These are phyloP conservation scores for Zea luxurians DNA, from an alignment of 176 grass and related monocot genomes.

Conservation along the genomic window DNA sequence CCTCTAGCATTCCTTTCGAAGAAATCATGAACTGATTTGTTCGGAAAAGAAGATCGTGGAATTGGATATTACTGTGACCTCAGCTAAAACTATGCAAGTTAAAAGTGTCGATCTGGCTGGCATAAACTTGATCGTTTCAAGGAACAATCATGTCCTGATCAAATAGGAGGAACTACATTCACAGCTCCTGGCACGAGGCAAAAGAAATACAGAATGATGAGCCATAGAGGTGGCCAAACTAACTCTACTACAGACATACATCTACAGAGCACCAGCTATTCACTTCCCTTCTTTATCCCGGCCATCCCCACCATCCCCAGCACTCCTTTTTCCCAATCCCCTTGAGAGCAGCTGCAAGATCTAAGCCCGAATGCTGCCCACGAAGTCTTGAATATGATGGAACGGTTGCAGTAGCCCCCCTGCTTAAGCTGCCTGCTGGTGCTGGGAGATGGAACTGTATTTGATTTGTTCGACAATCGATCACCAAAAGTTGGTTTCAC, in stretches of 20 bases:
- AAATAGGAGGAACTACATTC: background rate
- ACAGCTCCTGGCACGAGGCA: background rate
- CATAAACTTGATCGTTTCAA: background rate
- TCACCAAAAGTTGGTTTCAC: constrained; percentile 43
- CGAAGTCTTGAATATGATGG: constrained; percentile 53
- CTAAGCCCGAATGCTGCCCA: constrained; percentile 44
- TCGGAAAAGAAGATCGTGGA: background rate
- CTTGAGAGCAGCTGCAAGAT: constrained; percentile 52
- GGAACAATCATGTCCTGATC: background rate
- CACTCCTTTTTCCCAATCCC: constrained; percentile 53
- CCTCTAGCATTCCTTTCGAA: background rate
- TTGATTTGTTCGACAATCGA: constrained; percentile 51
- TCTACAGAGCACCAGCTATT: constrained; percentile 29
- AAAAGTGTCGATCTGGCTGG: background rate
- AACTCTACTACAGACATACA: background rate
- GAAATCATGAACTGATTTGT: background rate
- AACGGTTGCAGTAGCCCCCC: background rate
- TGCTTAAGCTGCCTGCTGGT: constrained; percentile 56
- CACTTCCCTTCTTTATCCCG: constrained; percentile 49
- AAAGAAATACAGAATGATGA: background rate
- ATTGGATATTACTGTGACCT: background rate
- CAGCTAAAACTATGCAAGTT: background rate
- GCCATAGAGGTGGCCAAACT: background rate
- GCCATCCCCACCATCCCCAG: constrained; percentile 46
- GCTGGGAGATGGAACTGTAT: constrained; percentile 40